Percentiles rank a stretch among this genome's conserved stretches.
Evolutionary conservation across 441 rosid species (phyloP).

Genomic region (Hura crepitans): DNA sequence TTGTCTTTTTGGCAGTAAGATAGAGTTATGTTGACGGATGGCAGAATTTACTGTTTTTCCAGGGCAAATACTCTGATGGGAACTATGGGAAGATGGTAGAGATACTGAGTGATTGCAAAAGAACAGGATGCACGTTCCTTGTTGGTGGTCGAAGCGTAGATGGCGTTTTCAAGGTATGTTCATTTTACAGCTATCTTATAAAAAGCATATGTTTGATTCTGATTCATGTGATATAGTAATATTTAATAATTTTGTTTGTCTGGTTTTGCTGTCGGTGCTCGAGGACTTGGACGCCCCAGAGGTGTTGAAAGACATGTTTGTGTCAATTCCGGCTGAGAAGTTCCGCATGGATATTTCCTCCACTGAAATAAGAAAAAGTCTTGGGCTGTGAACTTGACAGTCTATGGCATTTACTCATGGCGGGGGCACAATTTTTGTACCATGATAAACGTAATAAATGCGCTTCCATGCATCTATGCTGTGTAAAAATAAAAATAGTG

Average conservation of each 20-base stretch:
- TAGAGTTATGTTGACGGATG: background rate
- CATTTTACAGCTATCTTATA: background rate
- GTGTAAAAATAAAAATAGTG: no score
- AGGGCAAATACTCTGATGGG: constrained; percentile 81
- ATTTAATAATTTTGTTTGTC: background rate
- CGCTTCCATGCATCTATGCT: no score
- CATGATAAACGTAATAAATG: no score
- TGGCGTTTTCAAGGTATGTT: constrained; percentile 70
- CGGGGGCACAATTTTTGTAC: no score
- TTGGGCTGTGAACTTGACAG: background rate
- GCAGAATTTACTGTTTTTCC: constrained; percentile 27
- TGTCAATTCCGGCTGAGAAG: constrained; percentile 52
- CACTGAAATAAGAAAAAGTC: constrained; percentile 50
- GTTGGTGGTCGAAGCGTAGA: constrained; percentile 79
- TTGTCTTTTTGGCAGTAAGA: background rate
- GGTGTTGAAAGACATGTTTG: constrained; percentile 56
- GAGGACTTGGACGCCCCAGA: constrained; percentile 72
- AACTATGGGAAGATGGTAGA: constrained; percentile 57
- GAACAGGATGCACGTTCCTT: constrained; percentile 69
- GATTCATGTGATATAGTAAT: background rate
- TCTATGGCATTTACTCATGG: no score
- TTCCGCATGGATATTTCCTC: constrained; percentile 79
- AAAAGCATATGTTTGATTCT: background rate
- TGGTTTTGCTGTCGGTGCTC: constrained; percentile 50
- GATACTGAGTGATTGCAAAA: constrained; percentile 57